These are phyloP conservation scores for Laguncularia racemosa DNA, from an alignment of 345 rosid genomes.

Conservation along the genomic window DNA sequence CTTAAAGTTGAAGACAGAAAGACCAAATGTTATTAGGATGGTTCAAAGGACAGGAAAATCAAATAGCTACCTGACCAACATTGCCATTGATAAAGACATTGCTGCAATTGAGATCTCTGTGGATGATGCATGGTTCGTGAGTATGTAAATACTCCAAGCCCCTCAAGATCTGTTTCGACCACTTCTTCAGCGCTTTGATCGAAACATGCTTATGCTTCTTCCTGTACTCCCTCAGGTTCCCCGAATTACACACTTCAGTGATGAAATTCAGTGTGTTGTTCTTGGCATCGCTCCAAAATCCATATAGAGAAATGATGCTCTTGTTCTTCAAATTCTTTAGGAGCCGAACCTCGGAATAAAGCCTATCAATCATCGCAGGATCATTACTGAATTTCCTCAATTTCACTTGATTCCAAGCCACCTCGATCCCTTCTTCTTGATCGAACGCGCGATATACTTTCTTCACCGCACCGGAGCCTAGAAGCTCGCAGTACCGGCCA, in stretches of 20 bases:
- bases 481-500: conserved; percentile 60
- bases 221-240: conserved; percentile 72
- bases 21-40: no score
- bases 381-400: conserved; percentile 46
- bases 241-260: conserved; percentile 88
- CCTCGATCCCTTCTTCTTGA: conserved; percentile 87
- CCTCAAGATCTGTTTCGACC: conserved; percentile 77
- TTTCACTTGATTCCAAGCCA: conserved; percentile 91
- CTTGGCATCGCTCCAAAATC: conserved; percentile 54
- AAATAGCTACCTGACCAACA: conserved; percentile 53
- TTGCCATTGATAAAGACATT: conserved; percentile 83
- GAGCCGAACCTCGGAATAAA: conserved; percentile 62
- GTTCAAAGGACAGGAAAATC: no score
- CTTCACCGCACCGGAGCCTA: conserved; percentile 70
- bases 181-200: conserved; percentile 74
- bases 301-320: conserved; percentile 54
- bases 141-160: conserved; percentile 76
- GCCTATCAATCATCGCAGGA: conserved; percentile 58
- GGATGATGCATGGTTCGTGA: conserved; percentile 78
- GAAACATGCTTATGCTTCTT: conserved; percentile 79
- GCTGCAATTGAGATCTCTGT: conserved; percentile 93
- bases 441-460: conserved; percentile 87
- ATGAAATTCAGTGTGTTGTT: conserved; percentile 63
- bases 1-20: no score
- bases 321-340: conserved; percentile 36